phyloP scores from a whole-genome alignment of 208 protist genomes.

The Leishmania arabica region DNA sequence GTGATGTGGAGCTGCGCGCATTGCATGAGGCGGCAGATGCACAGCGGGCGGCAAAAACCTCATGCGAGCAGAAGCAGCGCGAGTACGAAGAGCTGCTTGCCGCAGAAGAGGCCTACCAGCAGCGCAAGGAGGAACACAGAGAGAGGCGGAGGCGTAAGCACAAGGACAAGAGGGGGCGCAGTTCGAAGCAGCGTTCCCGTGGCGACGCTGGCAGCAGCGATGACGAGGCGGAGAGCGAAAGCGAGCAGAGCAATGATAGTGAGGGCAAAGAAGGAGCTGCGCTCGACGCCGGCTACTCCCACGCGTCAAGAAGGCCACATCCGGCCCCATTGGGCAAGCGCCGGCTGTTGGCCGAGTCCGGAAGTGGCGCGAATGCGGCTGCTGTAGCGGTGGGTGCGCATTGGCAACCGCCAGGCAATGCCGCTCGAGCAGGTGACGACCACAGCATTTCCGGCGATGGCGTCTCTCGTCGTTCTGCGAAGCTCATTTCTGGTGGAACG shows the following conservation, averaged over 20 bases:
- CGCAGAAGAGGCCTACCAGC: conserved; percentile 23
- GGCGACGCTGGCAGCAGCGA: conserved; percentile 2
- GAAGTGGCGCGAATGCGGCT: neutral
- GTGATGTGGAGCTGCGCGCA: conserved; percentile 55
- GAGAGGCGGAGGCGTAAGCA: conserved; percentile 7
- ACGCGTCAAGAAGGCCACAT: neutral
- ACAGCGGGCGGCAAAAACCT: conserved; percentile 15
- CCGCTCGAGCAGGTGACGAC: neutral
- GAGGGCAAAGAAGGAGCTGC: neutral
- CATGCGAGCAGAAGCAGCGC: conserved; percentile 31
- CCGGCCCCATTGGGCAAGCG: neutral
- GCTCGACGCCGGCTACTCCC: neutral
- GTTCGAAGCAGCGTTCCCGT: neutral
- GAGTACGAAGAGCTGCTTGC: conserved; percentile 37
- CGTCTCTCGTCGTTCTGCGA: neutral
- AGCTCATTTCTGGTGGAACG: neutral
- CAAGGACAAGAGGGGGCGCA: neutral
- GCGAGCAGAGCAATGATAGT: neutral
- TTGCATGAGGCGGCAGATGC: conserved; percentile 31
- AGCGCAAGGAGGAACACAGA: conserved; percentile 18
- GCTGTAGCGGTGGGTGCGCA: neutral
- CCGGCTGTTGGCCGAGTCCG: neutral
- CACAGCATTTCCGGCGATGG: neutral
- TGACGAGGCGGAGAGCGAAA: neutral
- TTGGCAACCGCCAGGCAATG: conserved; percentile 21